Conservation (phyloP, 495 filamentous ascomycete genomes). For the Podospora sp. region DNA sequence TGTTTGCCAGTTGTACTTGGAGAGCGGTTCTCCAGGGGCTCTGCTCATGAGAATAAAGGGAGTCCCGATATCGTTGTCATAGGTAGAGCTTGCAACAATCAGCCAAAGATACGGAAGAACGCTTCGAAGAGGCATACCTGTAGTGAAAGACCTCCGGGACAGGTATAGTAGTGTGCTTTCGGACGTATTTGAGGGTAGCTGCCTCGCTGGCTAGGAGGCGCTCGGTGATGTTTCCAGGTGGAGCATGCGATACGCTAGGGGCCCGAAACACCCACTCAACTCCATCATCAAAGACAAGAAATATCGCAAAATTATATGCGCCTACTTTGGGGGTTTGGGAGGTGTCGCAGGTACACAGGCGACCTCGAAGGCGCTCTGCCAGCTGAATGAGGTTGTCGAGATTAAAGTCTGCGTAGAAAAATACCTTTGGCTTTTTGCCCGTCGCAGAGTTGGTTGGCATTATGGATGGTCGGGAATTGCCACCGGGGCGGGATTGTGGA, state of each 20-base stretch:
- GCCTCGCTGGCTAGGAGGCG: constrained; percentile 12
- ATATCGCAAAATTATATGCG: constrained; percentile 9
- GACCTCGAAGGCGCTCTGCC: neutral
- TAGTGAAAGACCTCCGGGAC: constrained; percentile 5
- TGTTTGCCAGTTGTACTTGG: constrained; percentile 18
- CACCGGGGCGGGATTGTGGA: constrained; percentile 3
- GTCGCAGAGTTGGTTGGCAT: neutral
- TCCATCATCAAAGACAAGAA: constrained; percentile 10
- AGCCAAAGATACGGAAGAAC: neutral
- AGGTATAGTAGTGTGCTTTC: constrained; percentile 6
- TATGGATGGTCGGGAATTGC: neutral
- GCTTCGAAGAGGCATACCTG: constrained; percentile 6
- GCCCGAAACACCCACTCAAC: constrained; percentile 14
- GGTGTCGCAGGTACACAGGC: neutral
- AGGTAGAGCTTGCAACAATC: constrained; percentile 19
- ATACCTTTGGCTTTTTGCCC: constrained; percentile 7
- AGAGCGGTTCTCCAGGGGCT: constrained; percentile 22
- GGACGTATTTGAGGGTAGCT: constrained; percentile 12
- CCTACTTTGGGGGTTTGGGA: neutral
- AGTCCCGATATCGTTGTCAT: constrained; percentile 34
- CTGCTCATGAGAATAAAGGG: constrained; percentile 30
- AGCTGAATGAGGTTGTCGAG: constrained; percentile 7
- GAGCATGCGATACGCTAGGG: constrained; percentile 6
- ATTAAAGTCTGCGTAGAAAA: constrained; percentile 9
- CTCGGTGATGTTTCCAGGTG: constrained; percentile 7